Evolutionary conservation across 2,329 filamentous ascomycete genomes (phyloP), one percentile per base, ranked within the genome.

Genomic region (Neonectria faginata): DNA sequence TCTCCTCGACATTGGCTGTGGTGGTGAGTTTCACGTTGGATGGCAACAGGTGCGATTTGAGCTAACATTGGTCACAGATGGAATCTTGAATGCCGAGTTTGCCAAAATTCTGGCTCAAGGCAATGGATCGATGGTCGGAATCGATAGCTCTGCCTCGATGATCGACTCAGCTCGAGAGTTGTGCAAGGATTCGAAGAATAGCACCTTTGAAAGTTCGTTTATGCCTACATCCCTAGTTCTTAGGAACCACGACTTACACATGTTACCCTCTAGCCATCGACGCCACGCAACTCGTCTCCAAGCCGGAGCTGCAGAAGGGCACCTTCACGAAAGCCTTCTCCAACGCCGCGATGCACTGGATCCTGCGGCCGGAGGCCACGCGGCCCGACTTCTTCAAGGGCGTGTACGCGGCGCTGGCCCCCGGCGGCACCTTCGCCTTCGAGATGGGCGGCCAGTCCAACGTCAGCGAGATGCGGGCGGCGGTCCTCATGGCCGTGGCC

Each of bases 401-500:
- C 42, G 82, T 88, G 3, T 78, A 84, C 65, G 77, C 77, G 9
- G 80, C 84, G 1, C 82, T 92, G 2, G 82, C 79, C 36, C 84
- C 86, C 0, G 84, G 83, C 11, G 90, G 88, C 2, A 72, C 70
- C 0, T 89, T 92, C 63, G 84, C 86, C 10, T 91, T 92, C 70
- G 91, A 93, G 76, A 90, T 90, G 87, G 90, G 91, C 57, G 90
- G 90, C 0, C 83, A 89, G 54, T 91, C 91, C 20, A 92, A 92
- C 76, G 83, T 91, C 1, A 79, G 82, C 1, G 90, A 92, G 76
- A 84, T 91, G 69, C 83, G 86, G 29, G 81, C 86, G 0, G 87
- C 87, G 2, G 78, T 91, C 8, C 77, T 89, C 4, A 79, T 82
- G 16, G 84, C 84, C 2, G 79, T 91, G 1, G 76, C 82, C 16